phyloP scores from a whole-genome alignment of 1,284 basidiomycete species.

The Rhodotorula sp. region DNA sequence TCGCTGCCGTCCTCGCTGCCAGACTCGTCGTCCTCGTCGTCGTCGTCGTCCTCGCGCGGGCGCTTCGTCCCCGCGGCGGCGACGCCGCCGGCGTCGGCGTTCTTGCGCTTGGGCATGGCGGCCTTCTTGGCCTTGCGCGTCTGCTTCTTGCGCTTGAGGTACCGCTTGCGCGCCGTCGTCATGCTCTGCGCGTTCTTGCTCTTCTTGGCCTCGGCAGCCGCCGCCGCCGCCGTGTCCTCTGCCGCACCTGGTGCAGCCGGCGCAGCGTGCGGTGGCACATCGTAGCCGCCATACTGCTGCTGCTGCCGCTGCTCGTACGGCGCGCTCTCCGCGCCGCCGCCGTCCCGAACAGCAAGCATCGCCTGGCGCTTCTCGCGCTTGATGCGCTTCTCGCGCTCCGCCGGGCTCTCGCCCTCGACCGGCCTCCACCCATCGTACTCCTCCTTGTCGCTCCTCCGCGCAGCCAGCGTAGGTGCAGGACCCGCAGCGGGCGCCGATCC shows the following conservation, averaged over 20 bases:
- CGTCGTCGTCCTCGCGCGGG: slow-evolving; percentile 21
- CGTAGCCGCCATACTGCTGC: not conserved
- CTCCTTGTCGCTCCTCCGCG: not conserved
- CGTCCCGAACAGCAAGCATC: slow-evolving; percentile 15
- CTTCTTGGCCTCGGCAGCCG: slow-evolving; percentile 22
- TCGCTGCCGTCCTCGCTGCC: slow-evolving; percentile 32
- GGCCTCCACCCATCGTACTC: slow-evolving; percentile 32
- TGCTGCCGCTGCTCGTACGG: slow-evolving; percentile 17
- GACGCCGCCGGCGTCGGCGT: not conserved
- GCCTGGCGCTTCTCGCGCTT: slow-evolving; percentile 38
- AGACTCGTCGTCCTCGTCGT: slow-evolving; percentile 10
- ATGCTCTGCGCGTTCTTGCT: slow-evolving; percentile 47
- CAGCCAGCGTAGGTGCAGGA: not conserved
- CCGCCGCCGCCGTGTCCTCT: not conserved
- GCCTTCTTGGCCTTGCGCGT: slow-evolving; percentile 51
- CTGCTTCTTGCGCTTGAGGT: slow-evolving; percentile 68
- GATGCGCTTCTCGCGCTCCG: slow-evolving; percentile 37
- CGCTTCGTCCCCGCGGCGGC: slow-evolving; percentile 6
- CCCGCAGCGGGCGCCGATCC: not conserved
- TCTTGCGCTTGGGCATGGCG: slow-evolving; percentile 46
- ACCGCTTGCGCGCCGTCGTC: slow-evolving; percentile 64
- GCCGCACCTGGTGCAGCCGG: not conserved
- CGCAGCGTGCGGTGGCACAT: no score
- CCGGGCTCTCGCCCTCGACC: slow-evolving; percentile 25
- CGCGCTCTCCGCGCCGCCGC: not conserved